Conservation (phyloP, 2,329 filamentous ascomycete species). For the Cytospora piceicola region DNA sequence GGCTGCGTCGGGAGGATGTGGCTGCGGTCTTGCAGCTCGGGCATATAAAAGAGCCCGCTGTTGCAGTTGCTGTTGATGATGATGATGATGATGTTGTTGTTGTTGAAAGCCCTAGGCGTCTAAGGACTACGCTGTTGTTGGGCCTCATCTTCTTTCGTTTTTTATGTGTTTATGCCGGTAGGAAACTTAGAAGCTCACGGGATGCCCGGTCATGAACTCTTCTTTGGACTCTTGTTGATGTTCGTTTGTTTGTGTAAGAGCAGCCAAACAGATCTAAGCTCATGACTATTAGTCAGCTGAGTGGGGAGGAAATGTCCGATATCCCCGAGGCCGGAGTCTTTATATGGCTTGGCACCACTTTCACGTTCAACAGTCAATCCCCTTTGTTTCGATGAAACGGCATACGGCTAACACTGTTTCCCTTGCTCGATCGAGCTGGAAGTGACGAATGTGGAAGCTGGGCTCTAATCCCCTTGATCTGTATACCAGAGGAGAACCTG, state of each 20-base stretch:
- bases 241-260: neutral
- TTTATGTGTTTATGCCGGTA: neutral
- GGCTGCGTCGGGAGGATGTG: slow-evolving; percentile 7
- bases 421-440: no score
- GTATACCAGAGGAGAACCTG: no score
- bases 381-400: no score
- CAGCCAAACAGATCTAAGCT: neutral
- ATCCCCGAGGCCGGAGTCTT: neutral
- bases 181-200: neutral
- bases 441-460: no score
- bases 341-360: neutral
- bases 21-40: slow-evolving; percentile 22
- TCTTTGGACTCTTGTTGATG: neutral
- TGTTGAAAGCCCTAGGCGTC: slow-evolving; percentile 2
- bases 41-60: slow-evolving; percentile 22
- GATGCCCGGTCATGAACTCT: neutral
- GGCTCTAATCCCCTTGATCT: no score
- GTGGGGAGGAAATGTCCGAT: neutral
- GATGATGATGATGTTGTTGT: neutral
- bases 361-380: no score
- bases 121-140: slow-evolving; percentile 1
- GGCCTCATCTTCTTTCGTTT: neutral
- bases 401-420: no score
- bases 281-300: neutral
- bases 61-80: neutral